Percentiles rank a stretch among this genome's conserved stretches.
Conservation (phyloP, 257 asterid species). For the Leptodermis oblonga region DNA sequence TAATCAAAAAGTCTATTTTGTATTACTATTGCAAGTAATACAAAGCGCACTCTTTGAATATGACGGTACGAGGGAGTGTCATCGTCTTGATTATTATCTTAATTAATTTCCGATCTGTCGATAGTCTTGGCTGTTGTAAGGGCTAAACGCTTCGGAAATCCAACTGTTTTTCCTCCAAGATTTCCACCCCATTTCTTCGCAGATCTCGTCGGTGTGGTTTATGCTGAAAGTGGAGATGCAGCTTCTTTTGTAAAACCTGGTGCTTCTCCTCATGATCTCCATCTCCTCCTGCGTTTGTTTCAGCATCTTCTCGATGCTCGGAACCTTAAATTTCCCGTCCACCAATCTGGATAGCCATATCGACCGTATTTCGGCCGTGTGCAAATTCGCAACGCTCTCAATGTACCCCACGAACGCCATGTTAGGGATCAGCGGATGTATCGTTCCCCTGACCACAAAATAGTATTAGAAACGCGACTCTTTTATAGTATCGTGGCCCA, state of each 20-base stretch:
- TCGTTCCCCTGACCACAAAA: constrained; percentile 59
- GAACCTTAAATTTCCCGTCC: constrained; percentile 57
- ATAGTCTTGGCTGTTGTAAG: constrained; percentile 82
- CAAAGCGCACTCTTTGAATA: no score
- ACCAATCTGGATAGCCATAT: constrained; percentile 67
- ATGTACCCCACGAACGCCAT: constrained; percentile 83
- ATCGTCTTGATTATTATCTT: no score
- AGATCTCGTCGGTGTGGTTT: constrained; percentile 77
- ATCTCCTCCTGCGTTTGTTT: constrained; percentile 53
- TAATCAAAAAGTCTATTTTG: no score
- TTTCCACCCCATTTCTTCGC: constrained; percentile 91
- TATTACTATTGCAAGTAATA: no score
- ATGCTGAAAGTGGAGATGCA: constrained; percentile 93
- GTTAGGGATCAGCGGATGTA: constrained; percentile 80
- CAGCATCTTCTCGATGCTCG: constrained; percentile 60
- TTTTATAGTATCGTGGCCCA: neutral
- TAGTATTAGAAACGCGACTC: neutral
- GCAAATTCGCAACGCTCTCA: constrained; percentile 88
- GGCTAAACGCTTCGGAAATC: constrained; percentile 82
- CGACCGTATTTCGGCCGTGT: constrained; percentile 87
- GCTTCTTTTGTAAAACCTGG: constrained; percentile 76
- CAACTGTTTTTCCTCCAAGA: constrained; percentile 75
- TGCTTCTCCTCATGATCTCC: constrained; percentile 72
- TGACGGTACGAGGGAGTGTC: no score
- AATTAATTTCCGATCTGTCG: no score